A percentile compares a stretch with the other conserved stretches of the same genome.
Evolutionary conservation across 345 rosid species (phyloP).

Genomic region (Toxicodendron radicans): DNA sequence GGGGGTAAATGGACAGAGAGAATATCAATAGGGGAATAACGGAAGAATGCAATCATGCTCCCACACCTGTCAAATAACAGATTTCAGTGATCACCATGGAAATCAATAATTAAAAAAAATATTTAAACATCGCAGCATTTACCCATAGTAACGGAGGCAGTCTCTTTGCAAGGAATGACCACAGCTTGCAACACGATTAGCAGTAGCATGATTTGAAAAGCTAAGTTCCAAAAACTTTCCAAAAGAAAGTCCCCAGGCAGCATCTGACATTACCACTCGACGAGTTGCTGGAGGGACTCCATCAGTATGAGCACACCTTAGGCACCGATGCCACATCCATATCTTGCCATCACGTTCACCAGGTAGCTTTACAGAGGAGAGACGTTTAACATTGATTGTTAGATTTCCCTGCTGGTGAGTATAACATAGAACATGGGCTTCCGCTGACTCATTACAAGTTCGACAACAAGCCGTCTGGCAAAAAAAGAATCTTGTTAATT

Average conservation of each 20-base stretch:
- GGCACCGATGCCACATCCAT: conserved; percentile 99
- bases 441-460: conserved; percentile 77
- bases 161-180: conserved; percentile 99
- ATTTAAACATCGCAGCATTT: conserved; percentile 21
- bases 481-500: conserved; percentile 18
- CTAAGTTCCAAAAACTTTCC: conserved; percentile 98
- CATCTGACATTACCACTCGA: conserved; percentile 95
- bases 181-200: conserved; percentile 95
- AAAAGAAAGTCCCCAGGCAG: conserved; percentile 99
- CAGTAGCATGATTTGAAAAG: conserved; percentile 96
- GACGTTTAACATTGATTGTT: conserved; percentile 78
- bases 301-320: conserved; percentile 74
- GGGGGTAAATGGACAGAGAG: conserved; percentile 81
- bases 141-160: conserved; percentile 98
- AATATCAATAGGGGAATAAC: conserved; percentile 91
- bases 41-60: conserved; percentile 95
- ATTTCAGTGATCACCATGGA: conserved; percentile 17
- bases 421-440: conserved; percentile 85
- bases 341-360: conserved; percentile 95
- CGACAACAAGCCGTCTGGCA: conserved; percentile 61
- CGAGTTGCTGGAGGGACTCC: conserved; percentile 97
- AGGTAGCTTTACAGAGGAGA: conserved; percentile 63
- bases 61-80: conserved; percentile 64
- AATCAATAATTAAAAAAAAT: neutral
- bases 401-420: conserved; percentile 99